Conservation (phyloP, 768 basidiomycete genomes). For the Boletus tylopilopsis region DNA sequence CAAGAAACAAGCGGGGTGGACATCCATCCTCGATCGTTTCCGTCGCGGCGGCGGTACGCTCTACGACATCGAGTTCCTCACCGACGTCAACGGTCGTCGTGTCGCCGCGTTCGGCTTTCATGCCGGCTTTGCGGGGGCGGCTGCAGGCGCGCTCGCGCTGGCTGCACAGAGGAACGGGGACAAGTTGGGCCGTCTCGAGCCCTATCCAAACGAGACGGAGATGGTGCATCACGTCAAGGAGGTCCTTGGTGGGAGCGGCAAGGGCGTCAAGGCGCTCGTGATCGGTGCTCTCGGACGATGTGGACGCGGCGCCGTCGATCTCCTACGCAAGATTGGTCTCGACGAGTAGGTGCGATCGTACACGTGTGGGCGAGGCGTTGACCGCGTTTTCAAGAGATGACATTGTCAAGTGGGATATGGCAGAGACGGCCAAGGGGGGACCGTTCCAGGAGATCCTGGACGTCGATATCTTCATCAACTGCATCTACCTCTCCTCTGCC, state of each 20-base stretch:
- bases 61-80: constrained; percentile 96
- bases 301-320: constrained; percentile 89
- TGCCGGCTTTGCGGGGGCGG: constrained; percentile 98
- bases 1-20: constrained; percentile 94
- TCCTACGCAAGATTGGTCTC: constrained; percentile 95
- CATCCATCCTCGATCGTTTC: constrained; percentile 81
- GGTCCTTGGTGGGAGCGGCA: constrained; percentile 62
- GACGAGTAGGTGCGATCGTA: constrained; percentile 62
- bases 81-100: constrained; percentile 76
- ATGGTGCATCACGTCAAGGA: constrained; percentile 77
- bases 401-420: constrained; percentile 97
- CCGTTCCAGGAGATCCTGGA: constrained; percentile 94
- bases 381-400: constrained; percentile 57
- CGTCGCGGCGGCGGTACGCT: constrained; percentile 76
- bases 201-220: constrained; percentile 78
- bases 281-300: constrained; percentile 96
- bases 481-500: constrained; percentile 89
- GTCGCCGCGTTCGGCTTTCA: constrained; percentile 99
- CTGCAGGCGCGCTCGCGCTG: constrained; percentile 80
- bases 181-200: constrained; percentile 64
- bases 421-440: constrained; percentile 94
- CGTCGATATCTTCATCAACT: constrained; percentile 98
- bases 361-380: background rate
- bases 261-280: constrained; percentile 81
- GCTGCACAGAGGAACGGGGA: constrained; percentile 62